Base-by-base conservation (phyloP, 495 filamentous ascomycete genomes). In the Aspergillus sclerotioniger region DNA sequence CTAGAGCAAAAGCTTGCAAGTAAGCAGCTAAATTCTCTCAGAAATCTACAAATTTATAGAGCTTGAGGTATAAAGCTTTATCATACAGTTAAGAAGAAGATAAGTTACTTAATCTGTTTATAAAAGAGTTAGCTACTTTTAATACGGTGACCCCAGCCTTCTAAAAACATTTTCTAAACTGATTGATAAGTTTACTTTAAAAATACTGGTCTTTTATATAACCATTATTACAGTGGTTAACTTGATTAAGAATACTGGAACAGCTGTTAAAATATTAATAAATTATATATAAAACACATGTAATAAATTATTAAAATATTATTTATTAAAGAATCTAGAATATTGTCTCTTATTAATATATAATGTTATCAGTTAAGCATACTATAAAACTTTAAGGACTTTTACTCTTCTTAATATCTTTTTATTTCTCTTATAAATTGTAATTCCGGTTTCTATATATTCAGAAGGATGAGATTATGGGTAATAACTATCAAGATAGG, bases 121-220 rank as follows among this genome's bases (percentile, higher is more conserved):
- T 53, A 17, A 39, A 17, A 39, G 21, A 41, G n/a, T 21, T 39
- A 41, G 20, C 32, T 21, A 3, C 8, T 53, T 20, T 53, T 17
- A 3, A 39, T 17, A 32, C 33, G 6, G 32, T 53, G 32, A 41
- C 13, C 16, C 16, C 20, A 21, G 13, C 6, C 6, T 53, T 53
- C 16, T 12, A 19, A 19, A 28, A 19, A 15, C 32, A 12, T 53
- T 53, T 53, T 9, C 32, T 32, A 2, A 39, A 28, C 7, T 32
- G 51, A 28, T 53, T 32, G 10, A 25, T 32, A 9, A 28, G 16
- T 53, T 53, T 17, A 13, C 51, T 53, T 9, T 2, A 12, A 39
- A 53, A 53, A 53, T 17, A 17, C 37, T 53, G 32, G 32, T 28
- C 21, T 20, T 17, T 41, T 21, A 53, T 53, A 41, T 17, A 53